phyloP scores from a whole-genome alignment of 306 rosid species.

The Citrullus colocynthis region DNA sequence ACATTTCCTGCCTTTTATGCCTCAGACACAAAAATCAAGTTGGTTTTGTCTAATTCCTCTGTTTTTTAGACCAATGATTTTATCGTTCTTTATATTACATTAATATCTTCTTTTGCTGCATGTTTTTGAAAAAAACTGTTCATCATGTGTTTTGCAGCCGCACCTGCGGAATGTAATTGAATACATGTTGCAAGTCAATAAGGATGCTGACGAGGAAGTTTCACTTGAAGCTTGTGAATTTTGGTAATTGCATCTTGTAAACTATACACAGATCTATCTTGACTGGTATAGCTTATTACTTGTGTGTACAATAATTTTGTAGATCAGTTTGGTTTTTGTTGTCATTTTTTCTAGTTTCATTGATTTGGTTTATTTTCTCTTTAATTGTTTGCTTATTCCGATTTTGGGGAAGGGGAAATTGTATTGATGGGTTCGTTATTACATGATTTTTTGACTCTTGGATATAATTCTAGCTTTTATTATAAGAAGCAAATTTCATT shows the following conservation, averaged over 20 bases:
- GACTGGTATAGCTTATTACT: not conserved
- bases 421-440: not conserved
- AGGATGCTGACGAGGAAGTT: slow-evolving; percentile 88
- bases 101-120: not conserved
- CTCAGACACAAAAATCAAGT: not conserved
- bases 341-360: not conserved
- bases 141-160: slow-evolving; percentile 40
- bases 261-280: not conserved
- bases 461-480: not conserved
- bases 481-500: not conserved
- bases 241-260: slow-evolving; percentile 37
- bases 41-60: not conserved
- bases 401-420: not conserved
- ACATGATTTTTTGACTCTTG: not conserved
- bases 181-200: slow-evolving; percentile 96
- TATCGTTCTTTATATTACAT: not conserved
- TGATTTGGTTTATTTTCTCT: not conserved
- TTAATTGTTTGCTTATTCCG: not conserved
- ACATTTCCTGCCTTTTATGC: not conserved
- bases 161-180: slow-evolving; percentile 75
- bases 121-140: slow-evolving; percentile 4
- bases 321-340: not conserved
- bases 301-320: not conserved
- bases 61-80: too few relatives aligned
- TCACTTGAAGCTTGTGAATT: slow-evolving; percentile 99